Conservation (phyloP, 2,329 filamentous ascomycete species). For the Trichoderma sp. region DNA sequence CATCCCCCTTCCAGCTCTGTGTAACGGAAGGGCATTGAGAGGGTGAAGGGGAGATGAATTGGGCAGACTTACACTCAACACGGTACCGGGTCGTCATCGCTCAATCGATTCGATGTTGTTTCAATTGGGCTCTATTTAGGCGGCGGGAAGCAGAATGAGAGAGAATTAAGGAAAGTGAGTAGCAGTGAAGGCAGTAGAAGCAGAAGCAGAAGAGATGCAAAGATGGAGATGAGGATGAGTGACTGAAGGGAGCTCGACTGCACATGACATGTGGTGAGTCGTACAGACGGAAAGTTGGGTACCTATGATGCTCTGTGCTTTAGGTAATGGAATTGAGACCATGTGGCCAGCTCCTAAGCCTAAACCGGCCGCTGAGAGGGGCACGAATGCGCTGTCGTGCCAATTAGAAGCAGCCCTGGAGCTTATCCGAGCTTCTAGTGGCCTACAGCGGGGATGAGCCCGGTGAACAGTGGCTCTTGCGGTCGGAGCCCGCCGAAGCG, state of each 20-base stretch:
- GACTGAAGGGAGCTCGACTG: background rate
- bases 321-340: background rate
- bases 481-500: background rate
- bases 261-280: background rate
- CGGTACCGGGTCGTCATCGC: conserved; percentile 65
- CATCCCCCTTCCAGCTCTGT: background rate
- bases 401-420: background rate
- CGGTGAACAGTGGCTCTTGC: background rate
- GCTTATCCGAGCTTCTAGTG: background rate
- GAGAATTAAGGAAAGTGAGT: background rate
- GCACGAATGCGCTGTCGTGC: background rate
- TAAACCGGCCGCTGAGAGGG: background rate
- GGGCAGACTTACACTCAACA: conserved; percentile 67
- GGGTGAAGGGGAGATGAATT: background rate
- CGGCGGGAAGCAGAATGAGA: background rate
- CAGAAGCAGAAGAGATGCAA: background rate
- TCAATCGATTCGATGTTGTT: background rate
- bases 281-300: background rate
- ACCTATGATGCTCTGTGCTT: background rate
- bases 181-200: background rate
- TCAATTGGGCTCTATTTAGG: background rate
- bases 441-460: background rate
- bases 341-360: background rate
- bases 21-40: background rate
- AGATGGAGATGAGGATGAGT: background rate